Evolutionary conservation across 495 filamentous ascomycete genomes (phyloP).

Genomic region (Talaromyces trachyspermus): DNA sequence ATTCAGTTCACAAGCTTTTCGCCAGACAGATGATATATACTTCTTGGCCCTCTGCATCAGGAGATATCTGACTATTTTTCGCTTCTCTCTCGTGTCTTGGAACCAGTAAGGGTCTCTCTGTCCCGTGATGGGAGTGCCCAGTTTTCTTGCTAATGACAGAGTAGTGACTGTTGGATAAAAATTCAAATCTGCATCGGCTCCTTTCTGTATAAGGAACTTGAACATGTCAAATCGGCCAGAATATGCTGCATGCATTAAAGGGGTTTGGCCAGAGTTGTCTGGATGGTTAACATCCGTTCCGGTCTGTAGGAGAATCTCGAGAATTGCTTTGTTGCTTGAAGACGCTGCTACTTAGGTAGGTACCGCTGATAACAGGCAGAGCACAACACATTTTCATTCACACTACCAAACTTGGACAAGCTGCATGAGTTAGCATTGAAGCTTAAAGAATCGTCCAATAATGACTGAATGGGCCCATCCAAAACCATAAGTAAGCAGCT

Average conservation of each 20-base stretch:
- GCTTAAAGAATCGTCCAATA: too few relatives aligned
- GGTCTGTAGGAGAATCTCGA: slow-evolving; percentile 31
- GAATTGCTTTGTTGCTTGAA: slow-evolving; percentile 23
- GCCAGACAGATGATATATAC: too few relatives aligned
- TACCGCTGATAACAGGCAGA: too few relatives aligned
- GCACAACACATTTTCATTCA: too few relatives aligned
- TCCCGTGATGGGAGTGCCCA: background rate
- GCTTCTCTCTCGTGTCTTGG: background rate
- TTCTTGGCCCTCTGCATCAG: background rate
- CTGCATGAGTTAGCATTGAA: too few relatives aligned
- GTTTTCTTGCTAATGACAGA: background rate
- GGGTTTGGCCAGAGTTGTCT: slow-evolving; percentile 18
- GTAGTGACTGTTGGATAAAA: background rate
- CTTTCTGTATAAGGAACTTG: slow-evolving; percentile 20
- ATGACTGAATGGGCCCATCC: background rate
- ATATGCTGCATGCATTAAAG: slow-evolving; percentile 20
- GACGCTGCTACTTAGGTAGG: slow-evolving; percentile 26
- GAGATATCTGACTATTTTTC: background rate
- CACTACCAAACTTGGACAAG: too few relatives aligned
- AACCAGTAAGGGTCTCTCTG: background rate
- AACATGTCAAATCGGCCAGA: slow-evolving; percentile 16
- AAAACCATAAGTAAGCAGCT: too few relatives aligned
- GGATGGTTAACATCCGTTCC: slow-evolving; percentile 32
- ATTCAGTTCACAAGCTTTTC: too few relatives aligned
- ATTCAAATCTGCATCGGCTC: slow-evolving; percentile 9